Base-by-base conservation (phyloP, 768 basidiomycete genomes). In the Pulveroboletus sp. region DNA sequence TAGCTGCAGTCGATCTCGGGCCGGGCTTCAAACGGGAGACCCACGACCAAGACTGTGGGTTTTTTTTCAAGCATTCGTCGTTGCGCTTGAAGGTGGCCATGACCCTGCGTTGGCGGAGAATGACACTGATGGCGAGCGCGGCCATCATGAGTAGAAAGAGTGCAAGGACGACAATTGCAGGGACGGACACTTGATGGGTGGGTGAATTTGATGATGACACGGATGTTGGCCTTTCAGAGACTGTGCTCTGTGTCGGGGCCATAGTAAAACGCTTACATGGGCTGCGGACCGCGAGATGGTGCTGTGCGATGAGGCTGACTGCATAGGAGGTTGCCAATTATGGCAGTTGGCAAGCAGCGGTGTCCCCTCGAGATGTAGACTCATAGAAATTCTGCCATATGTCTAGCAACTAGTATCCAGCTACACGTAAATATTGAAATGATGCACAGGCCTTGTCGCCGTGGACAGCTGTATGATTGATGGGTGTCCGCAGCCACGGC, bases 101-200 rank as follows among this genome's bases (percentile, higher is more conserved):
- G 9, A 16, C 49, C 9, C 17, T 49, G 43, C 41, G 52, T 17
- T 67, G 63, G 42, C 43, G 55, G 43, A 57, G 49, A 51, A 58
- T 32, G 43, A 65, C 60, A 7, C 24, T 45, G 47, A 57, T 16
- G n/a, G 49, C 49, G 2, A 67, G 39, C 10, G 47, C 40, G 39
- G 47, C 49, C 63, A 64, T 63, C 27, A 55, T 17, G 45, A 47
- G 34, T 1, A 65, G 41, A 19, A 49, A 49, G 39, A 63, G 36
- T 0, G 44, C 52, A 4, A 64, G 57, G 0, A 47, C 21, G 54
- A 63, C n/a, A 14, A 67, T 48, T 34, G 57, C 60, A 17, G 57
- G 52, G 19, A 57, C 29, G 42, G 57, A 64, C 4, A 31, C 23
- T 14, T 21, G 47, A 21, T 59, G 60, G 16, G 40, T 32, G n/a